Evolutionary conservation across 169 alveolate species (phyloP).

Genomic region (Plasmodium coatneyi): DNA sequence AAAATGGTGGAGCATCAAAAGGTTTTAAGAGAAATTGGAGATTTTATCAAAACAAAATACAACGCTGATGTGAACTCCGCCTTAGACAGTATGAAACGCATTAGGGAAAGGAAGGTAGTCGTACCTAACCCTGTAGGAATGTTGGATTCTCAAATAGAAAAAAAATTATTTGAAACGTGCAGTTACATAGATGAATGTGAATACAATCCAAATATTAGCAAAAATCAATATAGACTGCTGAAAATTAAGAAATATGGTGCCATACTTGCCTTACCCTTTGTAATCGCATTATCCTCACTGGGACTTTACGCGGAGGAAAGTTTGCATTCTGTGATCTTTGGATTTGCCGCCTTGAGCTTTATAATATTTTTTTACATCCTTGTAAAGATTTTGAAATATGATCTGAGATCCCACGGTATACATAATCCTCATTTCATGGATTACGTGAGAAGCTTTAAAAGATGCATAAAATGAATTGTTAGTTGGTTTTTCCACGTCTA

Average conservation of each 20-base stretch:
- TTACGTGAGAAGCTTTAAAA: neutral
- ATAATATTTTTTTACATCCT: neutral
- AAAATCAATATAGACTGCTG: too few relatives aligned
- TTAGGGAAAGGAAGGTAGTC: neutral
- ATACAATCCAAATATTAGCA: neutral
- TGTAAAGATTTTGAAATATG: neutral
- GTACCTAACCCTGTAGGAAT: neutral
- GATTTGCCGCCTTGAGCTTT: too few relatives aligned
- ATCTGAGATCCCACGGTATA: neutral
- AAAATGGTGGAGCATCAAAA: neutral
- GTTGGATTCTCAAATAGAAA: neutral
- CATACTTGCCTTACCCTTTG: neutral
- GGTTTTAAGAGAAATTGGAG: neutral
- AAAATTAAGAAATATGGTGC: neutral
- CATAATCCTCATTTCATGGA: neutral
- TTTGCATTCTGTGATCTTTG: neutral
- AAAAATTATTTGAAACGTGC: too few relatives aligned
- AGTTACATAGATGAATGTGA: neutral
- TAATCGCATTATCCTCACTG: too few relatives aligned
- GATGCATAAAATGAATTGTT: neutral
- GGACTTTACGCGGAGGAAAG: neutral
- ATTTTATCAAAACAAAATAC: too few relatives aligned
- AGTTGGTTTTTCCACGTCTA: neutral
- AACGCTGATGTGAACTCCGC: neutral
- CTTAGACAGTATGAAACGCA: neutral